Percentiles rank a stretch among this genome's conserved stretches.
These are phyloP conservation scores for Moricandia arvensis DNA, from an alignment of 345 rosid genomes.

Conservation along the genomic window DNA sequence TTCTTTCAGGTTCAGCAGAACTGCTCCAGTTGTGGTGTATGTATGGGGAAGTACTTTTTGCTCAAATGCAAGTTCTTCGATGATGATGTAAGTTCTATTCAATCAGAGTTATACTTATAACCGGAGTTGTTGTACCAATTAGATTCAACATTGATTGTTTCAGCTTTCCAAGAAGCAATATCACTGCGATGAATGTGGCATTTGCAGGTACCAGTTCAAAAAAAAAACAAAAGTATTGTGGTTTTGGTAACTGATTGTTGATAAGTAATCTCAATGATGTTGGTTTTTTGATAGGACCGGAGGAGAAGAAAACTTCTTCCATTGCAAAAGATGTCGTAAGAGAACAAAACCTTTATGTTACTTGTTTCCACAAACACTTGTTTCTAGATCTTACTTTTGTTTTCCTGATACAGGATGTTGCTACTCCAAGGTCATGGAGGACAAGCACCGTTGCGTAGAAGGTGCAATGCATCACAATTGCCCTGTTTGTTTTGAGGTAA, in stretches of 20 bases:
- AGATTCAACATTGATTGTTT: conserved; percentile 10
- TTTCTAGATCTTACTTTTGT: background rate
- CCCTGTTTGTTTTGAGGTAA: conserved; percentile 67
- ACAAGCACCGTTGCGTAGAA: conserved; percentile 63
- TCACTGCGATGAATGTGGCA: conserved; percentile 62
- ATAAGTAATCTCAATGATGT: conserved; percentile 1
- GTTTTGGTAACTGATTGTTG: background rate
- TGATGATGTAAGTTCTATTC: conserved; percentile 56
- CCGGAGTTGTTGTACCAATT: background rate
- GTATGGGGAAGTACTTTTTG: conserved; percentile 81
- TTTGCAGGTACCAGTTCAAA: conserved; percentile 43
- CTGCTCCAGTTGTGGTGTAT: conserved; percentile 60
- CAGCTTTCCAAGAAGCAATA: conserved; percentile 57
- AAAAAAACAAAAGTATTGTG: background rate
- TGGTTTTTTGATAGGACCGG: conserved; percentile 44
- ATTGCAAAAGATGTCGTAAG: conserved; percentile 59
- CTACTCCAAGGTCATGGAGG: conserved; percentile 49
- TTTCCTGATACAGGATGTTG: conserved; percentile 55
- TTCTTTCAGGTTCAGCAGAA: conserved; percentile 52
- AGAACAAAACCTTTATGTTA: background rate
- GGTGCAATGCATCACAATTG: conserved; percentile 74
- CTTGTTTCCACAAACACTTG: conserved; percentile 1
- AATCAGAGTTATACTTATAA: background rate
- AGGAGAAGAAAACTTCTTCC: conserved; percentile 58
- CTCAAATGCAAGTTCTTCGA: conserved; percentile 65